Percentiles rank a stretch among this genome's conserved stretches.
These are phyloP conservation scores for Malania oleifera DNA, from an alignment of 164 flowering plant species.

Conservation along the genomic window DNA sequence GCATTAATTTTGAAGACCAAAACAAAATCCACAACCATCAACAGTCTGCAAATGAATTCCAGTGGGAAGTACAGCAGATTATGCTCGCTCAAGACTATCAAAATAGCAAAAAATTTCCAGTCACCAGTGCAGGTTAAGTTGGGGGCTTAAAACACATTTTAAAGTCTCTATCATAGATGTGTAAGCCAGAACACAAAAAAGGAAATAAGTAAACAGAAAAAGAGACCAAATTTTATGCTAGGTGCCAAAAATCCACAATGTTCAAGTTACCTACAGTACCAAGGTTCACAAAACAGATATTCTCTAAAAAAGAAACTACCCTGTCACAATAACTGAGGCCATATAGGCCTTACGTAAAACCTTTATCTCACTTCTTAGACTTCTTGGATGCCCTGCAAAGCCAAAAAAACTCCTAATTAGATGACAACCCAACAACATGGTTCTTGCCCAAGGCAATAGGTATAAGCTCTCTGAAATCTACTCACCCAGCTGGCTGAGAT, in stretches of 20 bases:
- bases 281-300: constrained; percentile 6
- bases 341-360: neutral
- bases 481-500: constrained; percentile 49
- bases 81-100: no score
- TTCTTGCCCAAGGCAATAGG: no score
- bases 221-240: neutral
- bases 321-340: constrained; percentile 10
- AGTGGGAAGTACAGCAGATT: no score
- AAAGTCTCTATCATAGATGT: no score
- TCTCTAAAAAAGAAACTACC: constrained; percentile 15
- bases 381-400: constrained; percentile 44
- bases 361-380: constrained; percentile 32
- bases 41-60: no score
- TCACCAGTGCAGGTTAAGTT: no score
- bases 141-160: no score
- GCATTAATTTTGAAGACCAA: no score
- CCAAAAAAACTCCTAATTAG: neutral
- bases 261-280: constrained; percentile 4
- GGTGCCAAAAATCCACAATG: neutral
- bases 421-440: no score
- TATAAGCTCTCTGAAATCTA: neutral
- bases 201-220: neutral
- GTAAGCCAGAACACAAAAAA: no score
- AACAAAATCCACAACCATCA: no score
- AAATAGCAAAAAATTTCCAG: no score